phyloP scores from a whole-genome alignment of 441 rosid genomes.

The Melastoma candidum region DNA sequence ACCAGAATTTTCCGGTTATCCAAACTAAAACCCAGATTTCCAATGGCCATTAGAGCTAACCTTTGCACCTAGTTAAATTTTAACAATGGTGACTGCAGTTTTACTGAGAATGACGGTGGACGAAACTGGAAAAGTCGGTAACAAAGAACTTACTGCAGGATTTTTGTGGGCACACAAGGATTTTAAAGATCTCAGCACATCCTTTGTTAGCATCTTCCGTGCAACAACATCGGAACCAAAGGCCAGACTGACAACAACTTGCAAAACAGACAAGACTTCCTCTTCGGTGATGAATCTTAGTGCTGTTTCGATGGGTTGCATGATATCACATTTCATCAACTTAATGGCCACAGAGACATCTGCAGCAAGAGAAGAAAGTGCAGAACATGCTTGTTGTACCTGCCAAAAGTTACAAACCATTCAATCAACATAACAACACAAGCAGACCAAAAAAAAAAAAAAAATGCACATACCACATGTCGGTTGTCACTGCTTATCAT shows the following conservation, averaged over 20 bases:
- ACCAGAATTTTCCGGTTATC: constrained; percentile 85
- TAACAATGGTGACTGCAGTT: constrained; percentile 9
- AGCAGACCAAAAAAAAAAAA: background rate
- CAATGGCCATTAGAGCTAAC: constrained; percentile 80
- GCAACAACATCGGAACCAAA: constrained; percentile 77
- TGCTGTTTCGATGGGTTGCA: too few species aligned
- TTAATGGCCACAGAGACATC: too few species aligned
- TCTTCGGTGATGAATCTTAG: too few species aligned
- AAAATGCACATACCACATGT: constrained; percentile 63
- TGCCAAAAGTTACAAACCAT: too few species aligned
- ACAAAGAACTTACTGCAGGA: constrained; percentile 51
- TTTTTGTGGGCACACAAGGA: constrained; percentile 68
- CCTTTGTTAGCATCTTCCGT: constrained; percentile 83
- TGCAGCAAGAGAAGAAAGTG: too few species aligned
- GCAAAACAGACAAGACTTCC: too few species aligned
- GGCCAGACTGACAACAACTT: constrained; percentile 65
- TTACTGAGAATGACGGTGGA: constrained; percentile 8
- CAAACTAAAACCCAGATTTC: constrained; percentile 88
- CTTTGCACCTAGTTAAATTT: constrained; percentile 66
- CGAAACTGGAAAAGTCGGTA: constrained; percentile 4
- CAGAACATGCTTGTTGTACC: too few species aligned
- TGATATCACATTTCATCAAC: too few species aligned
- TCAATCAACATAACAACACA: too few species aligned
- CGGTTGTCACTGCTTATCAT: constrained; percentile 93
- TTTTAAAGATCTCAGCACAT: constrained; percentile 69